phyloP scores from a whole-genome alignment of 345 rosid species.

The Populus pruinosa region DNA sequence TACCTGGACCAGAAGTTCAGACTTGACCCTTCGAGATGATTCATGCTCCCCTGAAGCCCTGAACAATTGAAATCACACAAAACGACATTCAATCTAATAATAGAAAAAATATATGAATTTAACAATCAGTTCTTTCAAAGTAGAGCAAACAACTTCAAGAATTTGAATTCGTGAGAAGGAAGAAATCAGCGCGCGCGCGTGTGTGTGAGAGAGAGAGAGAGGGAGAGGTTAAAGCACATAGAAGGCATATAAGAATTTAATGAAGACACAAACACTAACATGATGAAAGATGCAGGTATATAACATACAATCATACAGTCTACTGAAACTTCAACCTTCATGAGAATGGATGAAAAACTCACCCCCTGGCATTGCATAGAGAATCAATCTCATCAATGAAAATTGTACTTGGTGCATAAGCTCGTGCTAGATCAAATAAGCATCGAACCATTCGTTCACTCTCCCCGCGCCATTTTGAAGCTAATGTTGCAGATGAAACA shows the following conservation, averaged over 20 bases:
- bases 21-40: slow-evolving; percentile 97
- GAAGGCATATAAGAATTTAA: background rate
- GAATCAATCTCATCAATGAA: slow-evolving; percentile 98
- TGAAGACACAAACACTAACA: background rate
- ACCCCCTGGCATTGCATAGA: slow-evolving; percentile 96
- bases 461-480: slow-evolving; percentile 99
- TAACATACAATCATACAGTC: background rate
- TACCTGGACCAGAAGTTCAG: slow-evolving; percentile 99
- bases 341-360: slow-evolving; percentile 20
- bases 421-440: slow-evolving; percentile 92
- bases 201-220: background rate
- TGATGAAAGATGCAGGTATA: background rate
- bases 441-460: slow-evolving; percentile 98
- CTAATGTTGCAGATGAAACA: slow-evolving; percentile 93
- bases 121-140: background rate
- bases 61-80: slow-evolving; percentile 10
- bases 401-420: slow-evolving; percentile 96
- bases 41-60: slow-evolving; percentile 99
- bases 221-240: background rate
- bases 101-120: background rate
- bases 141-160: background rate
- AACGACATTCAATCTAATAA: background rate
- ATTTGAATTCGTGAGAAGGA: background rate
- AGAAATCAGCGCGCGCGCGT: background rate
- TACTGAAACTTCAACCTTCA: background rate